A percentile compares a stretch with the other conserved stretches of the same genome.
These are phyloP conservation scores for Solanum sejunctum DNA, from an alignment of 257 asterid species.

Conservation along the genomic window DNA sequence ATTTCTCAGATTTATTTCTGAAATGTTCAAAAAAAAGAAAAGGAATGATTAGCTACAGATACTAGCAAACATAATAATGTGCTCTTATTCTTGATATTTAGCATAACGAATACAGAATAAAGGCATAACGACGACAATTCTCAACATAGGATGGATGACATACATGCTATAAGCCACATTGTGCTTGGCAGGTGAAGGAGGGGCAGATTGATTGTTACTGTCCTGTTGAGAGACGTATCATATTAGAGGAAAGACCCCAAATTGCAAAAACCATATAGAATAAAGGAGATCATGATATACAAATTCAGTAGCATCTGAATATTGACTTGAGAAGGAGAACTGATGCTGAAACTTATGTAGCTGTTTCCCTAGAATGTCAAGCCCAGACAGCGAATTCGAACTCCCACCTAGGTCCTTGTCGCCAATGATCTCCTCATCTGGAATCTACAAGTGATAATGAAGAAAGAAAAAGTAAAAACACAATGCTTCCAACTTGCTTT, in stretches of 20 bases:
- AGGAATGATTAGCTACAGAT: background rate
- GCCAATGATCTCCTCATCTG: constrained; percentile 53
- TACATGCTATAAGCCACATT: constrained; percentile 30
- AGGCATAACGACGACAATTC: background rate
- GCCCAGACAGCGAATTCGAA: constrained; percentile 8
- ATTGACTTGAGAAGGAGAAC: constrained; percentile 53
- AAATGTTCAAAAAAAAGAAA: constrained; percentile 2
- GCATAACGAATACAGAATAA: background rate
- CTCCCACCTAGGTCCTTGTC: constrained; percentile 54
- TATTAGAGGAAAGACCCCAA: constrained; percentile 13
- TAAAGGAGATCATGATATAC: constrained; percentile 27
- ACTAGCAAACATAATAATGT: constrained; percentile 1
- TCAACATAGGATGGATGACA: constrained; percentile 16
- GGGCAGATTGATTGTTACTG: constrained; percentile 36
- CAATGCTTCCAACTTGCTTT: background rate
- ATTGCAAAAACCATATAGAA: background rate
- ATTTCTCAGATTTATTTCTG: constrained; percentile 49
- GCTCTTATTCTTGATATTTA: background rate
- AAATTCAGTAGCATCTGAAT: constrained; percentile 50
- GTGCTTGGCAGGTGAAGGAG: constrained; percentile 34
- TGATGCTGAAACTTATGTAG: constrained; percentile 49
- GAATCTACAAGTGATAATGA: constrained; percentile 35
- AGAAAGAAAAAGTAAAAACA: background rate
- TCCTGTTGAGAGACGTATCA: constrained; percentile 44
- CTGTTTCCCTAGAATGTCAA: constrained; percentile 34